Percentiles rank a stretch among this genome's conserved stretches.
Evolutionary conservation across 257 asterid genomes (phyloP).

Genomic region (Capsicum rhomboideum): DNA sequence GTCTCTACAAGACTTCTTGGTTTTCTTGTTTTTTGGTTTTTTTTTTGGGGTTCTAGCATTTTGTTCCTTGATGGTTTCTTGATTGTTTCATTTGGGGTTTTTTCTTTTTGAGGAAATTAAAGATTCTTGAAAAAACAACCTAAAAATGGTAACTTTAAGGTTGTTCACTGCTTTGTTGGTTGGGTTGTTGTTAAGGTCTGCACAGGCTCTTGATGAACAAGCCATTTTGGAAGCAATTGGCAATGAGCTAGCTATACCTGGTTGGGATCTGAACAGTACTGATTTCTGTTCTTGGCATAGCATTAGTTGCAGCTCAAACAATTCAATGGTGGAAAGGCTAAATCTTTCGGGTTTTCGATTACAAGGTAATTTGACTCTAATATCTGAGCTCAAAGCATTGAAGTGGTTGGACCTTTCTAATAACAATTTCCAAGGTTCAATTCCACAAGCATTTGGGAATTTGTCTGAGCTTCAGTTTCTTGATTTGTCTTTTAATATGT

Average conservation of each 20-base stretch:
- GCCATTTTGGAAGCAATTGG: conserved; percentile 43
- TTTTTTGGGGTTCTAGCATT: background rate
- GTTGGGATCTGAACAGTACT: conserved; percentile 56
- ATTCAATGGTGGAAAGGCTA: conserved; percentile 59
- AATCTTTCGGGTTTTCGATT: conserved; percentile 58
- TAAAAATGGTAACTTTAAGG: conserved; percentile 8
- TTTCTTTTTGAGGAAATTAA: background rate
- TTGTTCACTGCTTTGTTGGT: background rate
- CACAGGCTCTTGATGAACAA: conserved; percentile 22
- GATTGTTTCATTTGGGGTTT: background rate
- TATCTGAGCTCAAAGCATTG: conserved; percentile 70
- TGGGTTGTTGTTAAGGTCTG: background rate
- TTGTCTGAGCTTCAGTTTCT: conserved; percentile 74
- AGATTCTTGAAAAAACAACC: background rate
- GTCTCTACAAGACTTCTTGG: background rate
- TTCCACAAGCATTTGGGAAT: conserved; percentile 58
- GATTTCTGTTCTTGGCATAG: conserved; percentile 78
- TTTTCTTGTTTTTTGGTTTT: background rate
- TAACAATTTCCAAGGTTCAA: conserved; percentile 66
- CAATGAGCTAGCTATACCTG: conserved; percentile 45
- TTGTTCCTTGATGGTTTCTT: background rate
- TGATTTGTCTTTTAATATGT: conserved; percentile 78
- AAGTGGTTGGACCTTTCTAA: conserved; percentile 80
- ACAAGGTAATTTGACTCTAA: conserved; percentile 76
- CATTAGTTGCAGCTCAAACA: conserved; percentile 60